Evolutionary conservation across 768 basidiomycete genomes (phyloP).

Genomic region (Hygrocybe coccinea): DNA sequence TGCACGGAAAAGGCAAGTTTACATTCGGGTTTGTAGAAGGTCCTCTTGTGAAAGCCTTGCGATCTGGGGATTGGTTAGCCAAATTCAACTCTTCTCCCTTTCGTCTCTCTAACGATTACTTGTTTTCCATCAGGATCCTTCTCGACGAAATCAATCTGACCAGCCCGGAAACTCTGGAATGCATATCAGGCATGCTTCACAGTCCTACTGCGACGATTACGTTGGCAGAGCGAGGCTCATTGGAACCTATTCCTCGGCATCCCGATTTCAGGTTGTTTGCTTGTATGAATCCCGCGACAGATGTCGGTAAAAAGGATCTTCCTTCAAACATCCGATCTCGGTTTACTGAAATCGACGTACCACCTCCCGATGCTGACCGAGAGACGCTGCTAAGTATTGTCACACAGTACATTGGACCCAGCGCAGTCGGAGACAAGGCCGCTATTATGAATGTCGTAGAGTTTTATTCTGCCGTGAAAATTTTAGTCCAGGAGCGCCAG

Average conservation of each 20-base stretch:
- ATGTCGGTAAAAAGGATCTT: constrained; percentile 96
- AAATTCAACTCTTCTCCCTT: neutral
- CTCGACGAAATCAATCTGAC: constrained; percentile 97
- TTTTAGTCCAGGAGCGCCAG: constrained; percentile 62
- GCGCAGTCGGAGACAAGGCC: constrained; percentile 78
- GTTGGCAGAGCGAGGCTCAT: constrained; percentile 85
- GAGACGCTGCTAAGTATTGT: constrained; percentile 87
- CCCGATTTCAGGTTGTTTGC: constrained; percentile 95
- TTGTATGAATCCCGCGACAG: constrained; percentile 99
- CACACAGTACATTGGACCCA: constrained; percentile 80
- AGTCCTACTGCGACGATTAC: constrained; percentile 86
- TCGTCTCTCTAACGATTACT: constrained; percentile 5
- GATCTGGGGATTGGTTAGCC: constrained; percentile 84
- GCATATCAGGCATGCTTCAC: constrained; percentile 81
- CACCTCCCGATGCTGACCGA: constrained; percentile 87
- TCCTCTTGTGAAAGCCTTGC: constrained; percentile 85
- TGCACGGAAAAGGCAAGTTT: constrained; percentile 83
- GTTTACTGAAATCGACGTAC: constrained; percentile 94
- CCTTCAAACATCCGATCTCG: constrained; percentile 84
- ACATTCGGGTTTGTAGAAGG: constrained; percentile 96
- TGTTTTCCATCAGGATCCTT: constrained; percentile 59
- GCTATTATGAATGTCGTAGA: constrained; percentile 89
- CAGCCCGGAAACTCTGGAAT: constrained; percentile 90
- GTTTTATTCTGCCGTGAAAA: constrained; percentile 80
- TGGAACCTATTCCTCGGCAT: constrained; percentile 87